Conservation (phyloP, 1,284 basidiomycete species). For the Athelia sp. region DNA sequence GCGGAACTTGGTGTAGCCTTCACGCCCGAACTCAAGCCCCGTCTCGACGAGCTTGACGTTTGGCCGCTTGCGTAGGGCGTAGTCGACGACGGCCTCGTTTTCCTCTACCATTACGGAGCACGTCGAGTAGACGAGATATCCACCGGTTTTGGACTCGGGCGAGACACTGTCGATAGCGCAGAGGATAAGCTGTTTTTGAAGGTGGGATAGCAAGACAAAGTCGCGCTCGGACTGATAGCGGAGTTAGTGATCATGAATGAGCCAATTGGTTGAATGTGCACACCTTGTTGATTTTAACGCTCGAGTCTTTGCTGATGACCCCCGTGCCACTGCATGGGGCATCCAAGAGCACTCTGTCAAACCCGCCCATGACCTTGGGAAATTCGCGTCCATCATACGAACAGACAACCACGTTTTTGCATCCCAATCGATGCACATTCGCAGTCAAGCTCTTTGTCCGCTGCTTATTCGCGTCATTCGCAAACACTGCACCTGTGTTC, state of each 20-base stretch:
- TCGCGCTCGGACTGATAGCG: slow-evolving; percentile 80
- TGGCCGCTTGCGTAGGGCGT: slow-evolving; percentile 94
- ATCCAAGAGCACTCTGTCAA: slow-evolving; percentile 94
- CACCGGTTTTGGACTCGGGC: slow-evolving; percentile 86
- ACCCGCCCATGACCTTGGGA: slow-evolving; percentile 99
- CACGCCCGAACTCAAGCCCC: slow-evolving; percentile 89
- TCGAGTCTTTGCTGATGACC: slow-evolving; percentile 96
- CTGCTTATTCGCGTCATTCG: slow-evolving; percentile 94
- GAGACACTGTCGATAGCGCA: slow-evolving; percentile 97
- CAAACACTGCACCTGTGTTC: slow-evolving; percentile 97
- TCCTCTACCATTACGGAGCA: slow-evolving; percentile 98
- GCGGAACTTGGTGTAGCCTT: slow-evolving; percentile 87
- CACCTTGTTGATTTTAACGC: slow-evolving; percentile 98
- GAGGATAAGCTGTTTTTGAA: slow-evolving; percentile 98
- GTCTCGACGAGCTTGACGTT: slow-evolving; percentile 93
- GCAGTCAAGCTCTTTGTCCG: slow-evolving; percentile 96
- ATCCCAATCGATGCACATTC: slow-evolving; percentile 95
- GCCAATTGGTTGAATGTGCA: slow-evolving; percentile 14
- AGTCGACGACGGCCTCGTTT: slow-evolving; percentile 97
- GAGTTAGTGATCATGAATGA: slow-evolving; percentile 5
- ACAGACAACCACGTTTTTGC: slow-evolving; percentile 97
- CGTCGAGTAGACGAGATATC: slow-evolving; percentile 96
- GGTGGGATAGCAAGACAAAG: slow-evolving; percentile 89
- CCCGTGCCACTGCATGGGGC: slow-evolving; percentile 98
- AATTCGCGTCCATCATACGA: slow-evolving; percentile 98